Base-by-base conservation (phyloP, 2,329 filamentous ascomycete genomes). In the Aspergillus proliferans region DNA sequence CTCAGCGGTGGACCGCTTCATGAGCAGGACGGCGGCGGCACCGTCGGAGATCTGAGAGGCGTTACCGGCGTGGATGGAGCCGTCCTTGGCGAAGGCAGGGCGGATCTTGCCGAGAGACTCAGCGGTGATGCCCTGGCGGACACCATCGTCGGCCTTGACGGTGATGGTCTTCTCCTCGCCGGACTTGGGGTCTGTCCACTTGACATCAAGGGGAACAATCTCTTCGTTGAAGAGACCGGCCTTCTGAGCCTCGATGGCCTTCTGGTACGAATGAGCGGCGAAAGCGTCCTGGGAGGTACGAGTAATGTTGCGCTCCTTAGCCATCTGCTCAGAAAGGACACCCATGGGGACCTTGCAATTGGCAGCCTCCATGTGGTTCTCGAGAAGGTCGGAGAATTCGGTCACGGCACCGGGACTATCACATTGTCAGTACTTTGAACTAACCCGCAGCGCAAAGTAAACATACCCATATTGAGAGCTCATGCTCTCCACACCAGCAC, bases 291-390 rank as follows among this genome's bases (percentile, higher is more conserved):
- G 93, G 46, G 80, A 75, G 9, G 77, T 73, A 53, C 93, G 86
- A 49, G 76, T 64, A 64, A 97, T 82, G 51, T 79, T 77, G 62
- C 86, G 83, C 68, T 90, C 89, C 73, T 89, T 87, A 59, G 92
- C 93, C 92, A 97, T 96, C 64, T 92, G 73, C 74, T 98, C 93
- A 24, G 89, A 95, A 45, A 97, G 78, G 9, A 90, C 81, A 61
- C 92, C 92, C 93, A 97, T 97, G 68, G 90, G 85, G 3, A 97
- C 92, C 76, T 95, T 96, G 84, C 93, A 98, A 80, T 96, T 94
- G 63, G 87, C 87, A 21, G 91, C 81, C 67, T 93, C 86, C 56
- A 83, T 79, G 76, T 92, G 81, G 61, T 76, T 81, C 66, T 96
- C 88, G 55, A 97, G 83, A 47, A 88, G 80, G 45, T 95, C 88